Evolutionary conservation across 1,139 yeast genomes (phyloP), one percentile per base, ranked within the genome.

Genomic region (Keqinozyma sinolaborantium): DNA sequence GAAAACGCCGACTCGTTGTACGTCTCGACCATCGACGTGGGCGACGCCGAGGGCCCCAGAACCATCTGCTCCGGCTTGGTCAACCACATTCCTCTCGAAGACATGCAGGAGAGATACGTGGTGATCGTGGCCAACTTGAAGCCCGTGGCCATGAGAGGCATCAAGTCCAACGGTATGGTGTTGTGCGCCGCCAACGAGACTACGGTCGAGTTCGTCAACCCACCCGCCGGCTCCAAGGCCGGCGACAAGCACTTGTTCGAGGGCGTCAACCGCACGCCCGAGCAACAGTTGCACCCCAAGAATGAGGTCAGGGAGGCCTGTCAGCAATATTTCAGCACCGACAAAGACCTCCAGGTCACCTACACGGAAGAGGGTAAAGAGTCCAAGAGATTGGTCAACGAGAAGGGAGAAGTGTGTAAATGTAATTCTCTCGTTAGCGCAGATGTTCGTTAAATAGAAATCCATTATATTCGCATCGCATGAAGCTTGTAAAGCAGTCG

Each of bases 191-290:
- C 94, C 34, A 65, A 65, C 43, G 80, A 74, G 31, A 73, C 70
- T 28, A 57, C 49, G 6, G 96, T 92, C 35, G 97, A 94, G 64
- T 87, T 94, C 51, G 94, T 92, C 45, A 83, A 83, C 60, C 97
- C 97, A 38, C 99, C 99, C 44, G 78, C 77, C 25, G 95, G 90
- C n/a, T 77, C 95, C 29, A 77, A 86, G 66, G 80, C 98, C 10
- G 99, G 99, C 64, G 98, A 94, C 64, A 88, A 88, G 71, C 75
- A 92, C 44, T 88, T 86, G 75, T 92, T 94, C 53, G 96, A 88
- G 65, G 94, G 86, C 38, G 88, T 70, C 59, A 82, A 87, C 51
- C 86, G 86, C 42, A 77, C 75, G 35, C 98, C 99, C 44, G 95
- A 88, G 63, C 78, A 87, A 56, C 94, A 83, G 56, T 73, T 94